Conservation (phyloP, 441 rosid species). For the Francoa sonchifolia region DNA sequence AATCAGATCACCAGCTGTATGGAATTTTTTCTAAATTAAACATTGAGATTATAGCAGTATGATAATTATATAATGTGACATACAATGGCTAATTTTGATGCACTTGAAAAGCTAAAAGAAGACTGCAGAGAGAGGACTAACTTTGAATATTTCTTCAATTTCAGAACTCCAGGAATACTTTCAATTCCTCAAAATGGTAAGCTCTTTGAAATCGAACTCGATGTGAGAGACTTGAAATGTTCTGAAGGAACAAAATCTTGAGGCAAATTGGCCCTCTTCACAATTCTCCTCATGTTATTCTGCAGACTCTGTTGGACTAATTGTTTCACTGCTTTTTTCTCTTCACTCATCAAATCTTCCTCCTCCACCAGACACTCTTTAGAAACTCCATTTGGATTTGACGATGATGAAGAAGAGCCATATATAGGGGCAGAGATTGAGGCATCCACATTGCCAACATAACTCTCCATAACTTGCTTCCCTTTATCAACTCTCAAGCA, state of each 20-base stretch:
- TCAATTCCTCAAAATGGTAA: constrained; percentile 58
- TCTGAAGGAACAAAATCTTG: constrained; percentile 93
- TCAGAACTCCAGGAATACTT: constrained; percentile 2
- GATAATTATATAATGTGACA: constrained; percentile 3
- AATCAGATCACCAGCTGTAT: not conserved
- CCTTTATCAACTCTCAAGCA: constrained; percentile 76
- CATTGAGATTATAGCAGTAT: constrained; percentile 6
- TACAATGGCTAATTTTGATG: constrained; percentile 13
- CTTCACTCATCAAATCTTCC: constrained; percentile 85
- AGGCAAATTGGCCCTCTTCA: constrained; percentile 87
- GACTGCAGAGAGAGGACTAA: constrained; percentile 22
- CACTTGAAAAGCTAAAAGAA: constrained; percentile 8
- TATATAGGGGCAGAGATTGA: constrained; percentile 83
- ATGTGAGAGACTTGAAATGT: constrained; percentile 71
- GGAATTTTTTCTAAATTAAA: constrained; percentile 1
- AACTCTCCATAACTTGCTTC: constrained; percentile 60
- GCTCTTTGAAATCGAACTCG: constrained; percentile 88
- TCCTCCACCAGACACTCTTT: constrained; percentile 42
- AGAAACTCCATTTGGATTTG: constrained; percentile 20
- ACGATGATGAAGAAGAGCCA: constrained; percentile 45
- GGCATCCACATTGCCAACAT: constrained; percentile 36
- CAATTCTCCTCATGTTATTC: constrained; percentile 92
- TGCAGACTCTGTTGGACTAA: constrained; percentile 94
- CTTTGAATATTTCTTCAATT: constrained; percentile 16
- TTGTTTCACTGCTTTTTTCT: constrained; percentile 89